Base-by-base conservation (phyloP, 2,329 filamentous ascomycete species). In the Clonostachys rosea region DNA sequence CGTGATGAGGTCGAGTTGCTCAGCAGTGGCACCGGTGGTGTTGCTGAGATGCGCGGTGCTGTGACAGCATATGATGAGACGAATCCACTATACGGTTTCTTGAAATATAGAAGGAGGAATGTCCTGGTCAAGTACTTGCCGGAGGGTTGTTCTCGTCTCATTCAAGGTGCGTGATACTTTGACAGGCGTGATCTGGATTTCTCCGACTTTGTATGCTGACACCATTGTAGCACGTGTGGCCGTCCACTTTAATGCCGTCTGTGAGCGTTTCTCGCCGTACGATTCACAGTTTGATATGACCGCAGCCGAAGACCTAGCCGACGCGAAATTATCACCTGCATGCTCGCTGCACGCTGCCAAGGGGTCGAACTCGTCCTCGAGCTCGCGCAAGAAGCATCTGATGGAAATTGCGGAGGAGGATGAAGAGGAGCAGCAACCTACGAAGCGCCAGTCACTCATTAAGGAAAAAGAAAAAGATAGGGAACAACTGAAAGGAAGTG, bases 381-480 rank as follows among this genome's bases (percentile, higher is more conserved):
- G 87, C 61, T 95, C 90, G 6, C 82, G 87, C 49, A 79, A 84
- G 59, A 81, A 86, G 57, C 84, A 89, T 54, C 73, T 97, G 57
- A 86, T 92, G 70, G 92, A 95, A 69, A 96, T 97, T 62, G 84
- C 87, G n/a, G 94, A 97, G 68, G 89, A 94, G 69, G 88, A 86
- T 46, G 90, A 95, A 60, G 91, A 95, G 58, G 82, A 85, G 50
- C 68, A 79, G 52, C 63, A 64, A n/a, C 73, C 81, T 30, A 70
- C 68, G 40, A 85, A 83, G 58, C 72, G 81, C 47, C 75, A 84
- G 57, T 83, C 78, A 3, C 66, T 77, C 8, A 70, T 75, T 17
- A 73, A 78, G 59, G 68, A 79, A 56, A 65, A 67, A 43, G 56
- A 40, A 11, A 42, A 47, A 11, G 47, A 57, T 44, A 52, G 59